Percentiles rank a stretch among this genome's conserved stretches.
These are phyloP conservation scores for Penicillium angulare DNA, from an alignment of 495 filamentous ascomycete genomes.

Conservation along the genomic window DNA sequence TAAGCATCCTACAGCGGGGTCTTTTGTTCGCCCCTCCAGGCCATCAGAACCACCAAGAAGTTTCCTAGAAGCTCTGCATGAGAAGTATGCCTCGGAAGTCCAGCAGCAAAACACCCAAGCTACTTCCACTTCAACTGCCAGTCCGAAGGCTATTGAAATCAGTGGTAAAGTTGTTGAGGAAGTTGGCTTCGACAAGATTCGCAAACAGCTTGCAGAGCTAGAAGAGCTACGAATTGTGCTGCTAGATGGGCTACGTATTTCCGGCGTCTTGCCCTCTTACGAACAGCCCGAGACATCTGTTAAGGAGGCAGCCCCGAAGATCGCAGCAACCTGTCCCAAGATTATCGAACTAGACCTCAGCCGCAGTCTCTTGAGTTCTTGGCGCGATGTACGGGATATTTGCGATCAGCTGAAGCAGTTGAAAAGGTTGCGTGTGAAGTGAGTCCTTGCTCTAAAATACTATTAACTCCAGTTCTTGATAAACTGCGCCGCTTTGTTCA, in stretches of 20 bases:
- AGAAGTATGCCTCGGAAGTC: conserved; percentile 74
- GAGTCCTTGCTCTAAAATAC: conserved; percentile 19
- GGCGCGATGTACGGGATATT: conserved; percentile 64
- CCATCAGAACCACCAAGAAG: conserved; percentile 61
- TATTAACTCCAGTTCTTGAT: too few relatives aligned
- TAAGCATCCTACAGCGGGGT: conserved; percentile 66
- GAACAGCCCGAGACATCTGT: conserved; percentile 33
- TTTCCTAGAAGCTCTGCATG: conserved; percentile 75
- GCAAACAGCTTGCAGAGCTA: conserved; percentile 71
- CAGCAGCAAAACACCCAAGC: conserved; percentile 18
- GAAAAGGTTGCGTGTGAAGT: conserved; percentile 69
- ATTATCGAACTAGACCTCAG: conserved; percentile 84
- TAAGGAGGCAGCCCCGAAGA: conserved; percentile 23
- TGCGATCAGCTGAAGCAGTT: conserved; percentile 64
- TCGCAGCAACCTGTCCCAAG: conserved; percentile 48
- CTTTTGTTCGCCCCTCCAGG: conserved; percentile 80
- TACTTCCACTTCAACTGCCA: conserved; percentile 19
- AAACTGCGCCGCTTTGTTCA: too few relatives aligned
- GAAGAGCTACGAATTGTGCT: conserved; percentile 76
- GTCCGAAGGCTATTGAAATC: conserved; percentile 58
- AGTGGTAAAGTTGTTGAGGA: conserved; percentile 90
- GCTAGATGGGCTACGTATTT: conserved; percentile 70
- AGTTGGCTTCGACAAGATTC: conserved; percentile 93
- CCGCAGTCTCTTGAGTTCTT: conserved; percentile 71
- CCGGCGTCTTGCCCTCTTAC: conserved; percentile 32